Evolutionary conservation across 2,329 filamentous ascomycete genomes (phyloP).

Genomic region (Diaporthe sp.): DNA sequence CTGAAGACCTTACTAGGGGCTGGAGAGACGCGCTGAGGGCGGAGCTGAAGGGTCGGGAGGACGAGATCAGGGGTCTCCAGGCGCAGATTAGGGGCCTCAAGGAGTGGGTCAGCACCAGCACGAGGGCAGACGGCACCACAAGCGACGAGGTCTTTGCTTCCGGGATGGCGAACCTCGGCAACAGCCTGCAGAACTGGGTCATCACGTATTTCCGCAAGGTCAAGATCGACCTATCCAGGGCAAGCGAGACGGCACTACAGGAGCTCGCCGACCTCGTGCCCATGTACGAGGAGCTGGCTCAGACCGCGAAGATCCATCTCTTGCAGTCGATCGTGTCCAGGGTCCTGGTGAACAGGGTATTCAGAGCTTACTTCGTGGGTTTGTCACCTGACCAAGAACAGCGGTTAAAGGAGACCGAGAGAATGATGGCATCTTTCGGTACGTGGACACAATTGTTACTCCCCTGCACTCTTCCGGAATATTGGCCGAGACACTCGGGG

Average conservation of each 20-base stretch:
- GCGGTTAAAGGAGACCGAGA: slow-evolving; percentile 64
- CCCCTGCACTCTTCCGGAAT: slow-evolving; percentile 20
- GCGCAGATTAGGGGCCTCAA: slow-evolving; percentile 77
- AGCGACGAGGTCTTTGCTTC: slow-evolving; percentile 78
- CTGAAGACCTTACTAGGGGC: slow-evolving; percentile 61
- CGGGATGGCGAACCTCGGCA: slow-evolving; percentile 71
- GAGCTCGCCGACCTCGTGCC: slow-evolving; percentile 66
- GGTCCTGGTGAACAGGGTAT: slow-evolving; percentile 72
- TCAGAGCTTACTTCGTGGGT: slow-evolving; percentile 74
- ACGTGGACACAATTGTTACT: slow-evolving; percentile 37
- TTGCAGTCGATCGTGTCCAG: slow-evolving; percentile 73
- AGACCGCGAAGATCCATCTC: slow-evolving; percentile 70
- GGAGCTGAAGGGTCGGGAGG: slow-evolving; percentile 64
- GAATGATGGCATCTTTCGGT: slow-evolving; percentile 60
- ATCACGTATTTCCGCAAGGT: slow-evolving; percentile 76
- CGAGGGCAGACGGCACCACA: slow-evolving; percentile 71
- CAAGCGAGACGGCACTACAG: slow-evolving; percentile 56
- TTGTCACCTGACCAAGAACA: slow-evolving; percentile 66
- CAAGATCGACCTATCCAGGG: slow-evolving; percentile 65
- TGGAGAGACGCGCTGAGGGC: slow-evolving; percentile 62
- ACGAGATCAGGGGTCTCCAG: slow-evolving; percentile 67
- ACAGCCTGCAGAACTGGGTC: slow-evolving; percentile 81
- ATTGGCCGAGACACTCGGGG: not conserved
- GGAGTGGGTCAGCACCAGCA: slow-evolving; percentile 78
- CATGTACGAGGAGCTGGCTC: slow-evolving; percentile 68